Conservation (phyloP, 2,329 filamentous ascomycete species). For the Apiospora marii region DNA sequence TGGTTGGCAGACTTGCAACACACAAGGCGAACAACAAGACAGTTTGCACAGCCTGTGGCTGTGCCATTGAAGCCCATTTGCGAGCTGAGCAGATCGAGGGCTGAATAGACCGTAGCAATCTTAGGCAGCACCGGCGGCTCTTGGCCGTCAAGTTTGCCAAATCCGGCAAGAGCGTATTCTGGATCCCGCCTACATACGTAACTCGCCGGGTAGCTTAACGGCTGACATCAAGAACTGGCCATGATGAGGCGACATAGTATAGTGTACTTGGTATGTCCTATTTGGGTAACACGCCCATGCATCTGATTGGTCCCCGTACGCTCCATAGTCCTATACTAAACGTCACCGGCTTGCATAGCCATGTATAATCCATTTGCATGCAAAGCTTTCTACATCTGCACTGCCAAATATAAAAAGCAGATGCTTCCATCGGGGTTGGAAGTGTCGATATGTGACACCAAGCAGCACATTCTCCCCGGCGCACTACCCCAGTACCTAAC, state of each 20-base stretch:
- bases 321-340: not conserved
- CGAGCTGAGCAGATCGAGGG: not conserved
- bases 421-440: not conserved
- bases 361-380: not conserved
- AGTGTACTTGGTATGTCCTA: not conserved
- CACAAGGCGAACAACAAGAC: not conserved
- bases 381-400: not conserved
- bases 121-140: not conserved
- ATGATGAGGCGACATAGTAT: not conserved
- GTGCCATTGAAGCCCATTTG: not conserved
- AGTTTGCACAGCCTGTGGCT: not conserved
- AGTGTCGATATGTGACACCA: not conserved
- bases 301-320: not conserved
- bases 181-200: not conserved
- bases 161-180: not conserved
- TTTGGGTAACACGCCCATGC: not conserved
- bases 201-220: not conserved
- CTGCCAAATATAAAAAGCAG: conserved; percentile 8
- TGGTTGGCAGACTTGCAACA: too few relatives aligned
- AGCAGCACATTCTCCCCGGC: not conserved
- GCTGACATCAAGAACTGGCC: not conserved
- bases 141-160: not conserved
- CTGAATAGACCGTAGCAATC: not conserved
- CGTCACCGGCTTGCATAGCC: not conserved
- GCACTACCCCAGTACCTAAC: not conserved